phyloP scores from a whole-genome alignment of 768 basidiomycete genomes.

The Mycena sanguinolenta region DNA sequence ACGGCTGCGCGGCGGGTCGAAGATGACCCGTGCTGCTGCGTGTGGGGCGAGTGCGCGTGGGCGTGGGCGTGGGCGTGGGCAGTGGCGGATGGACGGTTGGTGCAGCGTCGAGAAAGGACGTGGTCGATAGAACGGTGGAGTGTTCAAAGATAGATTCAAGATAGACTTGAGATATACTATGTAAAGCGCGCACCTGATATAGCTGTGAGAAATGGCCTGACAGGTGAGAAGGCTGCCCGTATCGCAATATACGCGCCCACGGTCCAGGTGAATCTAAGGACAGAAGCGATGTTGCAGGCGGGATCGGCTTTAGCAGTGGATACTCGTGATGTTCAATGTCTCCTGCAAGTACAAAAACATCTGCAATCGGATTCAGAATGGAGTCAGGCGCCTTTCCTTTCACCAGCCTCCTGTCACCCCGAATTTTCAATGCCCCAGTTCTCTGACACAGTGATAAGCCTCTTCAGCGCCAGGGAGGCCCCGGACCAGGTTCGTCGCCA shows the following conservation, averaged over 20 bases:
- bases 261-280: not conserved
- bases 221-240: too few species aligned
- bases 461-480: conserved; percentile 54
- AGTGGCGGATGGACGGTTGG: too few species aligned
- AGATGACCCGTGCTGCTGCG: too few species aligned
- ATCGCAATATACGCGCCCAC: too few species aligned
- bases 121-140: too few species aligned
- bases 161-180: too few species aligned
- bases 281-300: not conserved
- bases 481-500: conserved; percentile 54
- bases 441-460: conserved; percentile 50
- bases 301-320: not conserved
- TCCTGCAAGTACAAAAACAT: not conserved
- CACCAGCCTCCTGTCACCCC: not conserved
- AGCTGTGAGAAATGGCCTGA: not conserved
- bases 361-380: conserved; percentile 20
- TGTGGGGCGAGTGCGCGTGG: too few species aligned
- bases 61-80: too few species aligned
- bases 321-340: not conserved
- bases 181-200: not conserved
- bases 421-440: conserved; percentile 52
- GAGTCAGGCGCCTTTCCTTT: not conserved
- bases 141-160: too few species aligned
- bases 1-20: too few species aligned
- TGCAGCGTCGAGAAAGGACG: too few species aligned